Evolutionary conservation across 768 basidiomycete species (phyloP), one percentile per base, ranked within the genome.

Genomic region (Termitomyces sp.): DNA sequence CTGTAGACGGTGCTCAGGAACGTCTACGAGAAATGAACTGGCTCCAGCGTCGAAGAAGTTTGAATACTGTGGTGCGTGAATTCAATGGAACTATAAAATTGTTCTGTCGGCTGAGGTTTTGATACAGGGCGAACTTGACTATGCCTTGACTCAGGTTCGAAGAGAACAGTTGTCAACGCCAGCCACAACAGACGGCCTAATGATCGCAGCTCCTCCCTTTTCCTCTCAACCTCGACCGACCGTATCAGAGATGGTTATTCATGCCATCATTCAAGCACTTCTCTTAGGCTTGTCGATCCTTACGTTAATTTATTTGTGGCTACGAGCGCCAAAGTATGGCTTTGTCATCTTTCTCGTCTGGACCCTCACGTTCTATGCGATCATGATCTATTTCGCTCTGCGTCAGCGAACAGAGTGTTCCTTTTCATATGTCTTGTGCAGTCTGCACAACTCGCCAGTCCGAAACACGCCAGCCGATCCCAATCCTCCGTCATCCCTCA

Each of bases 21-120:
- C 70, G 65, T 60, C 72, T 90, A 39, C 82, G 84, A 31, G 88
- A 92, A 66, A 75, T 89, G 51, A 89, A 89, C 66, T 92, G 91
- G 91, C 73, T 91, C 34, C 81, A 86, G 56, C 81, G 87, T 51
- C 78, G 91, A 53, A 81, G 89, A 57, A 90, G 85, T 67, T 72
- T 87, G 31, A 86, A 83, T 65, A 79, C 81, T 56, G 82, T 87
- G 73, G 90, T 91, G 68, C 66, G 86, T 74, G 42, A 6, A 55
- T 20, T 18, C 24, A 58, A n/a, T 16, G 16, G 26, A 44, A 18
- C n/a, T 15, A 2, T 9, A 22, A 42, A 34, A 8, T 41, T 48
- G 9, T 7, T 49, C 60, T 49, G 49, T 18, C 51, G n/a, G 39
- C 29, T 26, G 16, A 60, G 51, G 58, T 51, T 60, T 59, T 54